Evolutionary conservation across 306 rosid species (phyloP), one percentile per base, ranked within the genome.

Genomic region (Rosa chinensis): DNA sequence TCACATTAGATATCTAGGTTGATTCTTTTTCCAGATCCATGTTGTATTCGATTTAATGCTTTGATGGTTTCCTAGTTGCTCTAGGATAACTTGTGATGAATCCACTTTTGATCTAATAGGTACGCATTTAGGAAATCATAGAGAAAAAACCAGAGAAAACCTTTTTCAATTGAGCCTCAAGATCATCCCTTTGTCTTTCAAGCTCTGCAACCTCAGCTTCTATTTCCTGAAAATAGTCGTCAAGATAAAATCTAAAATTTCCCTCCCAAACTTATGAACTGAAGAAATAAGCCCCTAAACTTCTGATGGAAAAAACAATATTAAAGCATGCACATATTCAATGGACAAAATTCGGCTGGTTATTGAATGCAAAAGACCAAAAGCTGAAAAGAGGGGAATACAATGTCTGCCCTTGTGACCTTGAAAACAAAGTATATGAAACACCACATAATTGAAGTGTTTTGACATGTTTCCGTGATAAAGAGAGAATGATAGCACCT

Each of bases 131-230:
- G 28, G 69, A 63, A 32, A 63, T 14, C 9, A 59, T 0, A 66
- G 20, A 73, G n/a, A n/a, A n/a, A n/a, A n/a, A n/a, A n/a, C n/a
- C n/a, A n/a, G n/a, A n/a, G n/a, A n/a, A n/a, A n/a, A 95, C 99
- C 98, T 90, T 95, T 79, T 89, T 89, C 79, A 95, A 70, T 88
- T 95, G 90, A 78, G 93, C 97, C 88, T 93, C 97, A 63, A 95
- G 94, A 59, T 87, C 93, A 20, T 93, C 99, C 81, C 94, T 93
- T 83, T 91, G 89, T 66, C 40, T 86, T 89, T 95, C 94, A 76
- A 95, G 88, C 79, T 86, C 94, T 59, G 96, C 77, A 86, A 93
- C 90, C 88, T 95, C 98, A 72, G 83, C 78, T 43, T 79, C 79
- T 81, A 95, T 75, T 84, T 87, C 96, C 99, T 95, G 96, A 74